phyloP scores from a whole-genome alignment of 1,284 basidiomycete genomes.

The Malassezia sp. region DNA sequence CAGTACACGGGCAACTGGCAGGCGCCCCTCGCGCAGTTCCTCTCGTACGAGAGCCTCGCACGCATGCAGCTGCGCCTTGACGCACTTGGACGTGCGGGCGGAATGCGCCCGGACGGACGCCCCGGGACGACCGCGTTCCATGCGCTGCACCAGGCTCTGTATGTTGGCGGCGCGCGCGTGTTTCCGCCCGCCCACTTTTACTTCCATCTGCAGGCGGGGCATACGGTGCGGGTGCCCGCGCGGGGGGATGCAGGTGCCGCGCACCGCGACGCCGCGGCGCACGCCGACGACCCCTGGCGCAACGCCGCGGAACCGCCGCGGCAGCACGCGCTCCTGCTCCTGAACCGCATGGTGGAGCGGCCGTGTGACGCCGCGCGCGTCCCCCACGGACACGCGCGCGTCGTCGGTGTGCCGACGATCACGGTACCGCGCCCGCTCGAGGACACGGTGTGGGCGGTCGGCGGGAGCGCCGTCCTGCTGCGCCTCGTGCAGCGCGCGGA shows the following conservation, averaged over 20 bases:
- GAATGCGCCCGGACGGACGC: background rate
- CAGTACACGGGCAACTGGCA: slow-evolving; percentile 33
- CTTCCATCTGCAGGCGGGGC: slow-evolving; percentile 29
- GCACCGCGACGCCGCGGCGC: too few species aligned
- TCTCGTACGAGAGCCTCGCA: slow-evolving; percentile 31
- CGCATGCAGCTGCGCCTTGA: slow-evolving; percentile 32
- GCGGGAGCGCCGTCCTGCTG: slow-evolving; percentile 66
- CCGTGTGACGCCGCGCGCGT: slow-evolving; percentile 22
- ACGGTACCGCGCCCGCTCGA: slow-evolving; percentile 60
- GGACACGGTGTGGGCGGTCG: slow-evolving; percentile 66
- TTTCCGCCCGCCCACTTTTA: slow-evolving; percentile 27
- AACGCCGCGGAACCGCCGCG: too few species aligned
- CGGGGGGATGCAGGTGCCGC: too few species aligned
- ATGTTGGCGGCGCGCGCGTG: slow-evolving; percentile 20
- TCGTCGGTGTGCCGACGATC: slow-evolving; percentile 48
- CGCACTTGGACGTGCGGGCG: slow-evolving; percentile 16
- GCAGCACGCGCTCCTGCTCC: too few species aligned
- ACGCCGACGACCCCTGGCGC: too few species aligned
- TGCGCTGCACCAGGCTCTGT: slow-evolving; percentile 29
- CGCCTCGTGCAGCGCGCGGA: slow-evolving; percentile 53
- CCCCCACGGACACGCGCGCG: slow-evolving; percentile 22
- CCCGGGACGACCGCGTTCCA: slow-evolving; percentile 23
- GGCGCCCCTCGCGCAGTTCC: slow-evolving; percentile 33
- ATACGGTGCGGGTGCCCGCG: slow-evolving; percentile 11
- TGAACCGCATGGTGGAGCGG: slow-evolving; percentile 26